Evolutionary conservation across 805 yeast genomes (phyloP).

Genomic region (Metschnikowia lochheadii): DNA sequence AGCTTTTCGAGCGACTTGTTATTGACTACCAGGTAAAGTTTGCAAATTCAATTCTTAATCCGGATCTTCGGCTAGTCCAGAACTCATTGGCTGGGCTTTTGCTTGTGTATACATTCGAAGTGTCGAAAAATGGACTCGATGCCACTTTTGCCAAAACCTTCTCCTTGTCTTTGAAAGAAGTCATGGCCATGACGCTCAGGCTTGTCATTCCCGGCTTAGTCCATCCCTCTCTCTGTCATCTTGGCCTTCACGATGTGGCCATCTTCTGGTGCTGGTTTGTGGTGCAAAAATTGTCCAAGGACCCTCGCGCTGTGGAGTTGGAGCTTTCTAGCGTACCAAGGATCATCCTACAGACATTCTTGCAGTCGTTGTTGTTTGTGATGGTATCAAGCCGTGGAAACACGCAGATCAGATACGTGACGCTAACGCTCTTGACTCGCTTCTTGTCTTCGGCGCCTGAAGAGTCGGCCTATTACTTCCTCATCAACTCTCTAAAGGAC

Average conservation of each 20-base stretch:
- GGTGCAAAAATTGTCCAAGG: slow-evolving; percentile 18
- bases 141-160: not conserved
- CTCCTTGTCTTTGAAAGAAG: slow-evolving; percentile 16
- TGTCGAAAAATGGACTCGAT: slow-evolving; percentile 6
- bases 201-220: slow-evolving; percentile 35
- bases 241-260: slow-evolving; percentile 25
- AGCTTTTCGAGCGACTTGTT: slow-evolving; percentile 38
- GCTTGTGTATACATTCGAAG: slow-evolving; percentile 15
- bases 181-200: slow-evolving; percentile 23
- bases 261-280: slow-evolving; percentile 40
- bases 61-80: slow-evolving; percentile 24
- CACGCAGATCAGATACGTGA: slow-evolving; percentile 36
- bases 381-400: slow-evolving; percentile 6
- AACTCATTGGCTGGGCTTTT: slow-evolving; percentile 29
- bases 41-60: slow-evolving; percentile 22
- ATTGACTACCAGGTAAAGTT: slow-evolving; percentile 39
- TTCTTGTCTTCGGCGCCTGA: slow-evolving; percentile 58
- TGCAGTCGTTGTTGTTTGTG: slow-evolving; percentile 27
- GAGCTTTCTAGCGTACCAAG: slow-evolving; percentile 32
- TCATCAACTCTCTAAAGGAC: slow-evolving; percentile 57
- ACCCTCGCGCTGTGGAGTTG: slow-evolving; percentile 20
- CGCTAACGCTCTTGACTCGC: slow-evolving; percentile 61
- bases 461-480: slow-evolving; percentile 51
- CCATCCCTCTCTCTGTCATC: slow-evolving; percentile 18
- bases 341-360: slow-evolving; percentile 26